Conservation (phyloP, 495 filamentous ascomycete species). For the Lophiotrema nucula region DNA sequence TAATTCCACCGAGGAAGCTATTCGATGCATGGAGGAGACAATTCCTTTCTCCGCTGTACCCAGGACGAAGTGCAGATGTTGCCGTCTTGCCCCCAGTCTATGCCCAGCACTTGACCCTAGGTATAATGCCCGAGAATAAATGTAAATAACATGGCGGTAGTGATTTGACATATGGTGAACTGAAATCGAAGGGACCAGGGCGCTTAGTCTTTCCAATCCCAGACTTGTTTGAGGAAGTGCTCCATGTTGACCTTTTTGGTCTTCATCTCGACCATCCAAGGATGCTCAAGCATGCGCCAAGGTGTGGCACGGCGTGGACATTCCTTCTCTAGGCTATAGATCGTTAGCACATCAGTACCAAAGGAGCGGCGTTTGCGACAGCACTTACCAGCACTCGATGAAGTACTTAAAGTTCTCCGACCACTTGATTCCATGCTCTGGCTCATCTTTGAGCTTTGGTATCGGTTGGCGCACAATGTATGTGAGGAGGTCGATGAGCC, state of each 20-base stretch:
- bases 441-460: slow-evolving; percentile 94
- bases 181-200: background rate
- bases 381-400: slow-evolving; percentile 95
- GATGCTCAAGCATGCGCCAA: slow-evolving; percentile 99
- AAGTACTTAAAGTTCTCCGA: slow-evolving; percentile 97
- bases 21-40: slow-evolving; percentile 17
- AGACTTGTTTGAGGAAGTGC: slow-evolving; percentile 85
- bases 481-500: slow-evolving; percentile 89
- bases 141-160: slow-evolving; percentile 16
- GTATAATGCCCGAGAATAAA: slow-evolving; percentile 17
- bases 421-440: slow-evolving; percentile 76
- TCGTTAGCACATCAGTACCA: slow-evolving; percentile 23
- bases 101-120: slow-evolving; percentile 33
- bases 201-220: slow-evolving; percentile 74
- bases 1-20: background rate
- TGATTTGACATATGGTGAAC: background rate
- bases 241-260: slow-evolving; percentile 96
- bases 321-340: slow-evolving; percentile 85
- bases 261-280: slow-evolving; percentile 96
- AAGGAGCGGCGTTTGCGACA: background rate
- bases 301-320: slow-evolving; percentile 79
- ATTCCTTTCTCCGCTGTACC: background rate
- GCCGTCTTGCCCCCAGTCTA: slow-evolving; percentile 31
- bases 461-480: slow-evolving; percentile 97
- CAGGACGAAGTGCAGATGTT: slow-evolving; percentile 6